Conservation (phyloP, 495 filamentous ascomycete genomes). For the Apodospora peruviana region DNA sequence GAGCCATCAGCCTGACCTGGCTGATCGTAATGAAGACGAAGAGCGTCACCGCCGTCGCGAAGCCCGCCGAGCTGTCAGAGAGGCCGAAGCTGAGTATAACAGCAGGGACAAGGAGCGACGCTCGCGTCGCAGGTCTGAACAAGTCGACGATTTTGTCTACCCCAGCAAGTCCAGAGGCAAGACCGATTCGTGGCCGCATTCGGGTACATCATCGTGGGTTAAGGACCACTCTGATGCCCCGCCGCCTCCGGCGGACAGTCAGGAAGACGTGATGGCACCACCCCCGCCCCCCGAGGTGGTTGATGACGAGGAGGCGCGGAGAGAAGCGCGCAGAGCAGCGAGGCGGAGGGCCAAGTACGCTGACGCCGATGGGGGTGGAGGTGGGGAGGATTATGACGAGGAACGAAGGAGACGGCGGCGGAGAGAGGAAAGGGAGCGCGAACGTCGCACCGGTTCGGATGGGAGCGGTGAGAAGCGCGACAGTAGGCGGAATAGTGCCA, state of each 20-base stretch:
- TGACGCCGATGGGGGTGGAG: slow-evolving; percentile 25
- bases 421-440: slow-evolving; percentile 35
- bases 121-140: slow-evolving; percentile 26
- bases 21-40: slow-evolving; percentile 35
- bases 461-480: slow-evolving; percentile 37
- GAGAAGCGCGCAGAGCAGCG: slow-evolving; percentile 32
- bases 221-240: slow-evolving; percentile 55
- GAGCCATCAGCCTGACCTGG: slow-evolving; percentile 12
- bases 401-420: slow-evolving; percentile 37
- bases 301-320: slow-evolving; percentile 43
- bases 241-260: slow-evolving; percentile 39
- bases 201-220: slow-evolving; percentile 53
- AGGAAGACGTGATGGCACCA: slow-evolving; percentile 14
- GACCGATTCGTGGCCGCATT: slow-evolving; percentile 45
- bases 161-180: slow-evolving; percentile 37
- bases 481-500: slow-evolving; percentile 27
- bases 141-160: slow-evolving; percentile 39
- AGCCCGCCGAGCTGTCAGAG: slow-evolving; percentile 37
- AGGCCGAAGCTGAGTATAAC: slow-evolving; percentile 9
- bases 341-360: slow-evolving; percentile 40
- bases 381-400: slow-evolving; percentile 35
- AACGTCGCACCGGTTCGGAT: slow-evolving; percentile 30
- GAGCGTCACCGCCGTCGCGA: slow-evolving; percentile 46
- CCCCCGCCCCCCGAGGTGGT: slow-evolving; percentile 15
- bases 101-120: slow-evolving; percentile 13